phyloP scores from a whole-genome alignment of 2,329 filamentous ascomycete species.

The Pezicula radicicola region DNA sequence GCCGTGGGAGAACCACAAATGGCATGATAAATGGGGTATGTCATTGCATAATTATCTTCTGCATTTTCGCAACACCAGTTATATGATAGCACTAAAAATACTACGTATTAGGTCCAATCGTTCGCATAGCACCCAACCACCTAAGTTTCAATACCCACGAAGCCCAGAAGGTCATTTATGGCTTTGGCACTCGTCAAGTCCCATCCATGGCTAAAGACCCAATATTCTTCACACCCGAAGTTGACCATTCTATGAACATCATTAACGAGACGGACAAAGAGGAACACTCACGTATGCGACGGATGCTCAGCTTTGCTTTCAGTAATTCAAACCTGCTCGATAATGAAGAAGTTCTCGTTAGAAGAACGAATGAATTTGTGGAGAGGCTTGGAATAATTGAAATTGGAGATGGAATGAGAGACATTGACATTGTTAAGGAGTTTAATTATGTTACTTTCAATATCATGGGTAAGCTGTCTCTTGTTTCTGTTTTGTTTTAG shows the following conservation, averaged over 20 bases:
- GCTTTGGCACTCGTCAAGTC: conserved; percentile 43
- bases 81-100: not conserved
- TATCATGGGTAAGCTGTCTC: conserved; percentile 11
- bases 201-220: conserved; percentile 16
- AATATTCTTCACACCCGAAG: conserved; percentile 16
- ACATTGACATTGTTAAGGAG: conserved; percentile 12
- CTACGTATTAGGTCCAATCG: conserved; percentile 16
- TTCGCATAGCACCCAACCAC: conserved; percentile 25
- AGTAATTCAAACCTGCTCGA: conserved; percentile 16
- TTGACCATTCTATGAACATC: conserved; percentile 19
- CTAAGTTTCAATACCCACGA: conserved; percentile 38
- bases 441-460: conserved; percentile 19
- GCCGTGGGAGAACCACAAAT: conserved; percentile 12
- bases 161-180: conserved; percentile 59
- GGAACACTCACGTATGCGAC: conserved; percentile 17
- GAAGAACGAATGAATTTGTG: conserved; percentile 12
- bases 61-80: not conserved
- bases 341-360: conserved; percentile 16
- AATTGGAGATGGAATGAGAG: conserved; percentile 6
- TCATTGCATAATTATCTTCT: not conserved
- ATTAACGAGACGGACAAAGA: conserved; percentile 17
- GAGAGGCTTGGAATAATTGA: conserved; percentile 1
- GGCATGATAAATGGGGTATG: conserved; percentile 15
- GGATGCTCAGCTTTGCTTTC: conserved; percentile 18
- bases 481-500: not conserved